These are phyloP conservation scores for Yamadazyma sp. DNA, from an alignment of 805 yeast species.

Conservation along the genomic window DNA sequence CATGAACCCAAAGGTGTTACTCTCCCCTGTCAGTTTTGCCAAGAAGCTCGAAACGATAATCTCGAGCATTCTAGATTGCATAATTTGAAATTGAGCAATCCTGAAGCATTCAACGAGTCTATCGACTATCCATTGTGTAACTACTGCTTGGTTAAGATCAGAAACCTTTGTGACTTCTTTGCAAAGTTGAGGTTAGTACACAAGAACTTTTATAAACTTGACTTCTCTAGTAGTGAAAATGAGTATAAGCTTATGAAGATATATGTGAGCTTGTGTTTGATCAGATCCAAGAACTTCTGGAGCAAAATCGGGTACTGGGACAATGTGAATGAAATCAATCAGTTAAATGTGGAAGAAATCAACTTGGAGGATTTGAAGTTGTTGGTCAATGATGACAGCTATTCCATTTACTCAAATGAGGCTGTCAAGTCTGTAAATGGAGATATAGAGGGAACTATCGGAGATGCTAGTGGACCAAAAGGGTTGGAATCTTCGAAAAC, in stretches of 20 bases:
- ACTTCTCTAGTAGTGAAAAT: constrained; percentile 19
- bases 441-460: not conserved
- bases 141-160: constrained; percentile 73
- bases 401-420: constrained; percentile 10
- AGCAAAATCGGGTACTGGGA: constrained; percentile 82
- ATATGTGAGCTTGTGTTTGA: constrained; percentile 54
- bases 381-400: constrained; percentile 11
- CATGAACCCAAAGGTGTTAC: constrained; percentile 65
- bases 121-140: constrained; percentile 71
- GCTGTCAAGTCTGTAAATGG: constrained; percentile 13
- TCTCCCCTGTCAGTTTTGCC: constrained; percentile 81
- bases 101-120: constrained; percentile 27
- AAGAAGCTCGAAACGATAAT: constrained; percentile 68
- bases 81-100: constrained; percentile 52
- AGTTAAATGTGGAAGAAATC: constrained; percentile 27
- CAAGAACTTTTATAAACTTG: constrained; percentile 54
- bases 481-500: too few relatives aligned
- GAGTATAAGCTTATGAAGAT: constrained; percentile 39
- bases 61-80: constrained; percentile 79
- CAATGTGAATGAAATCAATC: constrained; percentile 35
- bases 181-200: constrained; percentile 68
- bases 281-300: constrained; percentile 80
- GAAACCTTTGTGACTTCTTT: constrained; percentile 81
- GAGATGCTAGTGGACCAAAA: not conserved
- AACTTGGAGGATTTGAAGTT: constrained; percentile 20